Evolutionary conservation across 2,329 filamentous ascomycete genomes (phyloP).

Genomic region (Westerdykella ornata): DNA sequence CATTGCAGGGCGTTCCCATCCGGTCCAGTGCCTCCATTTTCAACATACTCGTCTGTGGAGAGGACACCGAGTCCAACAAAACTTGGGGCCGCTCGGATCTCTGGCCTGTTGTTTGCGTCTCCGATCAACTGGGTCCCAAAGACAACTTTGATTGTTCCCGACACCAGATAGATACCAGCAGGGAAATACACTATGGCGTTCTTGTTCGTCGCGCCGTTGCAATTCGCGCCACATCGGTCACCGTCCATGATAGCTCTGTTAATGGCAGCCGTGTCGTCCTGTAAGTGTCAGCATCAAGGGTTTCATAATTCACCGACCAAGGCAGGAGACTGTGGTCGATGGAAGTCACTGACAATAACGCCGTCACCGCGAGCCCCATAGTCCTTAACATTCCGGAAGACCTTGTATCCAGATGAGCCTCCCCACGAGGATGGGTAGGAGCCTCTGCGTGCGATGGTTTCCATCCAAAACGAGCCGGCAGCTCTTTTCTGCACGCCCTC

Average conservation of each 20-base stretch:
- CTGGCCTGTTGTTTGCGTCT: slow-evolving; percentile 48
- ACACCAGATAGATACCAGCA: slow-evolving; percentile 51
- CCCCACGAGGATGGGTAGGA: not conserved
- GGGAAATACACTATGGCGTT: slow-evolving; percentile 50
- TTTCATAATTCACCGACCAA: too few species aligned
- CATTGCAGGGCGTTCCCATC: slow-evolving; percentile 23
- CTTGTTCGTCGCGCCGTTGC: slow-evolving; percentile 39
- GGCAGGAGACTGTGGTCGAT: too few species aligned
- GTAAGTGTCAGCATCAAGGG: too few species aligned
- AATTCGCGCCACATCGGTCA: slow-evolving; percentile 39
- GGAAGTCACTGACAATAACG: slow-evolving; percentile 14
- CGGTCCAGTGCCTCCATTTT: slow-evolving; percentile 15
- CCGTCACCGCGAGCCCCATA: slow-evolving; percentile 38
- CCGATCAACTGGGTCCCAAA: slow-evolving; percentile 56
- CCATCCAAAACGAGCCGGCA: not conserved
- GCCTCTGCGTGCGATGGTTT: not conserved
- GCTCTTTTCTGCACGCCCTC: too few species aligned
- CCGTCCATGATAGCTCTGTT: slow-evolving; percentile 33
- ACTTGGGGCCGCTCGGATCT: slow-evolving; percentile 44
- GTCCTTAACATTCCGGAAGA: slow-evolving; percentile 41
- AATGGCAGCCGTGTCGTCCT: slow-evolving; percentile 49
- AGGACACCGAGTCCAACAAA: slow-evolving; percentile 51
- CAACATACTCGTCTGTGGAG: slow-evolving; percentile 45
- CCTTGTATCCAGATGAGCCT: slow-evolving; percentile 22
- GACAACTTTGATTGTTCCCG: slow-evolving; percentile 49